phyloP scores from a whole-genome alignment of 2,329 filamentous ascomycete genomes.

The Chaetomiaceae sp. region DNA sequence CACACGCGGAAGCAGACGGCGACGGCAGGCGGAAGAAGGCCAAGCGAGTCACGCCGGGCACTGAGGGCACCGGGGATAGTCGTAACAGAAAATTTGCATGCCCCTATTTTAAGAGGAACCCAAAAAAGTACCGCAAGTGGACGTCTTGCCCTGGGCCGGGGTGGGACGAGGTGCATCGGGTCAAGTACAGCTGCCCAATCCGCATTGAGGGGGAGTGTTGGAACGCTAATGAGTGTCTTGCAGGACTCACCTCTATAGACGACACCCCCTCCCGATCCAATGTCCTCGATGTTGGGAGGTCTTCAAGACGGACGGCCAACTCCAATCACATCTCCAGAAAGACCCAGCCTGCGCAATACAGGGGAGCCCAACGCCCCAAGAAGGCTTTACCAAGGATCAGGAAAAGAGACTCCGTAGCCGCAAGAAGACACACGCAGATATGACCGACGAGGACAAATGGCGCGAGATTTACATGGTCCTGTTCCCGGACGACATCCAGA shows the following conservation, averaged over 20 bases:
- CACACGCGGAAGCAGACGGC: slow-evolving; percentile 15
- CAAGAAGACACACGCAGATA: slow-evolving; percentile 25
- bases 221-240: background rate
- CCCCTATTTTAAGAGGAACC: slow-evolving; percentile 28
- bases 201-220: background rate
- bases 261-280: slow-evolving; percentile 24
- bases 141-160: slow-evolving; percentile 27
- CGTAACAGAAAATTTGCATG: slow-evolving; percentile 25
- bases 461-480: slow-evolving; percentile 27
- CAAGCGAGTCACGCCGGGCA: background rate
- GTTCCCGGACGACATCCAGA: slow-evolving; percentile 25
- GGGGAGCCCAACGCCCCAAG: slow-evolving; percentile 16
- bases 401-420: slow-evolving; percentile 26
- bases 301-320: slow-evolving; percentile 20
- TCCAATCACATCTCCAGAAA: slow-evolving; percentile 22
- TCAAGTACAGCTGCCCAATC: slow-evolving; percentile 21
- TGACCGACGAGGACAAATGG: slow-evolving; percentile 28
- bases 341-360: slow-evolving; percentile 22
- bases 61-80: background rate
- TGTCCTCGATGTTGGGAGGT: slow-evolving; percentile 26
- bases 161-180: slow-evolving; percentile 27
- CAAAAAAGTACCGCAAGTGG: slow-evolving; percentile 26
- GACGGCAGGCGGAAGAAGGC: slow-evolving; percentile 26
- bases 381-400: slow-evolving; percentile 26
- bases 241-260: slow-evolving; percentile 27